Conservation (phyloP, 306 rosid species). For the Cicer judaicum region DNA sequence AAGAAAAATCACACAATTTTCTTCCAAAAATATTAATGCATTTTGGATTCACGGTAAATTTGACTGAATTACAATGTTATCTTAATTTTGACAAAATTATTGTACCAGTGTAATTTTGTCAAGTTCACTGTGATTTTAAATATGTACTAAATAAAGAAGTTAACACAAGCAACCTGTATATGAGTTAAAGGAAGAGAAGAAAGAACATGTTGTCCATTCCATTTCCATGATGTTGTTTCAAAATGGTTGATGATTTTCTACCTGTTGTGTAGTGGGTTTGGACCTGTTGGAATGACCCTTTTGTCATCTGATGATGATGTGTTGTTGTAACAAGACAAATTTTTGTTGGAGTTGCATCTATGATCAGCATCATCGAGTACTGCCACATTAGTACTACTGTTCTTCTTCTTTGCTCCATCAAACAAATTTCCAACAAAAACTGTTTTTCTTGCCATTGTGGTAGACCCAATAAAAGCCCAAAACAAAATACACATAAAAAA, state of each 20-base stretch:
- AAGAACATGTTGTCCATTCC: not conserved
- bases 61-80: not conserved
- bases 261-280: slow-evolving; percentile 90
- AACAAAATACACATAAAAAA: slow-evolving; percentile 55
- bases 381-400: slow-evolving; percentile 31
- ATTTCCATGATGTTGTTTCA: slow-evolving; percentile 10
- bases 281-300: slow-evolving; percentile 86
- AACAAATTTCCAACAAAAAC: slow-evolving; percentile 28
- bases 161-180: not conserved
- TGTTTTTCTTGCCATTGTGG: slow-evolving; percentile 55
- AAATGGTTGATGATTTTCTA: slow-evolving; percentile 39
- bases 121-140: not conserved
- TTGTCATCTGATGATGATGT: slow-evolving; percentile 58
- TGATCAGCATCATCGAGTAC: slow-evolving; percentile 25
- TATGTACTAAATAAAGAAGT: too few relatives aligned
- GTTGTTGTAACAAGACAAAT: slow-evolving; percentile 46
- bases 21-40: slow-evolving; percentile 35
- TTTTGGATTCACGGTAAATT: not conserved
- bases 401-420: slow-evolving; percentile 45
- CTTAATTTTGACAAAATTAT: not conserved
- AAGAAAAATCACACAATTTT: slow-evolving; percentile 31
- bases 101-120: not conserved
- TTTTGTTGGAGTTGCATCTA: slow-evolving; percentile 48
- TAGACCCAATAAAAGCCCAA: slow-evolving; percentile 51
- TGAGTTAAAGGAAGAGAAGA: slow-evolving; percentile 8